Base-by-base conservation (phyloP, 805 yeast genomes). In the Komagataella phaffii region DNA sequence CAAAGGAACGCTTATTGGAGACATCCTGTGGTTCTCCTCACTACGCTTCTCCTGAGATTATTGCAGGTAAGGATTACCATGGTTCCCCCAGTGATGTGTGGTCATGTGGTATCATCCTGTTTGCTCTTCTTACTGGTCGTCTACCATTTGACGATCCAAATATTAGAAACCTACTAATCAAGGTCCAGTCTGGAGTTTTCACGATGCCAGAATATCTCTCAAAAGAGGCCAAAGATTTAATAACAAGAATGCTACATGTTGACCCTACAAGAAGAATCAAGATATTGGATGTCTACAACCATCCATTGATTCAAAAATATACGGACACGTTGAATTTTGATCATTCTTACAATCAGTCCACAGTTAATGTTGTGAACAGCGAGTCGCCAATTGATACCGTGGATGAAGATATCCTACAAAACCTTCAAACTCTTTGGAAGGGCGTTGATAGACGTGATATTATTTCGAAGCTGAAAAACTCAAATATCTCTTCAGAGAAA, bases 21-120 rank as follows among this genome's bases (percentile, higher is more conserved):
- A 93, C 99, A 3, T 83, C 95, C 17, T 93, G 99, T 68, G 99
- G 99, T 1, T 89, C 97, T 17, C 99, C 99, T 7, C 99, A 93
- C 66, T 93, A 93, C 66, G 99, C 98, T 1, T 88, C 96, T 7
- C 99, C 99, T 0, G 99, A 93, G 65, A 91, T 93, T 58, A 97
- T 93, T 8, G 86, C 96, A 10, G 99, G 99, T 44, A 80, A 85
- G 55, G 88, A 82, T 54, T 93, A 93, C 65, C 98, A 93, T 63
- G 99, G 99, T 12, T 89, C 95, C 30, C 96, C 96, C 46, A 83
- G 95, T 36, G 99, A 93, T 67, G 90, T 93, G 52, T 93, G 99
- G 99, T 90, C 96, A 6, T 90, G 97, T 69, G 98, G 99, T 60
- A 88, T 93, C 55, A 93, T 93, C 51, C 71, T 93, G 52, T 93